These are phyloP conservation scores for Rhododendron henanense DNA, from an alignment of 148 eudicot genomes.

Conservation along the genomic window DNA sequence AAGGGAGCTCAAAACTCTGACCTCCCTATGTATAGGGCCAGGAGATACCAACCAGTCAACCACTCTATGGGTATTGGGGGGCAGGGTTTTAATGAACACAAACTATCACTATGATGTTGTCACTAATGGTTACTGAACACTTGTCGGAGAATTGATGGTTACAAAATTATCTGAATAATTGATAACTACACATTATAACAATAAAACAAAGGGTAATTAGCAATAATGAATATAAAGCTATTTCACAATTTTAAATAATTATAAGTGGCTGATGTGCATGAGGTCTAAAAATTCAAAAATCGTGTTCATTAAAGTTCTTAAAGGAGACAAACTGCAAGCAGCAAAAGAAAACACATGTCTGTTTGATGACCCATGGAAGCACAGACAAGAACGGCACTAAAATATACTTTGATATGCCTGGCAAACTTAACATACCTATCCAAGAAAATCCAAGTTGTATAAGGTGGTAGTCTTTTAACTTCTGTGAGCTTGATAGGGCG, in stretches of 20 bases:
- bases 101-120: background rate
- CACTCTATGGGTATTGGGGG: background rate
- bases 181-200: background rate
- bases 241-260: background rate
- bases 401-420: background rate
- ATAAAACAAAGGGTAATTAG: background rate
- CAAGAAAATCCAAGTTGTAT: constrained; percentile 92
- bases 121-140: background rate
- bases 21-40: background rate
- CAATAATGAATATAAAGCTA: constrained; percentile 1
- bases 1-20: constrained; percentile 3
- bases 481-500: constrained; percentile 78
- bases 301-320: background rate
- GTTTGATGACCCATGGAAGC: constrained; percentile 4
- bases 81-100: background rate
- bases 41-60: background rate
- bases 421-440: constrained; percentile 54
- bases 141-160: background rate
- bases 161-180: background rate
- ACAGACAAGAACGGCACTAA: background rate
- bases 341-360: background rate
- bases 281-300: background rate
- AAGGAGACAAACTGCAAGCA: background rate
- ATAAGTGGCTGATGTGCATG: background rate
- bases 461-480: constrained; percentile 75